Evolutionary conservation across 2,329 filamentous ascomycete genomes (phyloP).

Genomic region (Beauveria sp.): DNA sequence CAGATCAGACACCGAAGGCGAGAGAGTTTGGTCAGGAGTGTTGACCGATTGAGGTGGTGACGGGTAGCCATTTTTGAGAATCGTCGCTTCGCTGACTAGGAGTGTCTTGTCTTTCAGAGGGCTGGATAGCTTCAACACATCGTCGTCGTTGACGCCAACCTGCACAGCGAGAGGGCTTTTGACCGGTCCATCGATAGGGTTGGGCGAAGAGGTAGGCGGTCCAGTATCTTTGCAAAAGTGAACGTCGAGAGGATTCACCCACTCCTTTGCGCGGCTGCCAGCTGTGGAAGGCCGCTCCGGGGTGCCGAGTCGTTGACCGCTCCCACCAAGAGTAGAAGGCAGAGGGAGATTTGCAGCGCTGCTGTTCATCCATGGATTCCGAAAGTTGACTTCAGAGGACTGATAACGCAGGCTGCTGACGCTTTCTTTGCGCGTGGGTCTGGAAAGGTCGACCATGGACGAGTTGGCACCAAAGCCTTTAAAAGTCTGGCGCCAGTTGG

Average conservation of each 20-base stretch:
- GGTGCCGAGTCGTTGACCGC: constrained; percentile 24
- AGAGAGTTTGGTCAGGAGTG: constrained; percentile 18
- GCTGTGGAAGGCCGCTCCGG: constrained; percentile 28
- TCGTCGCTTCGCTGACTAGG: not conserved
- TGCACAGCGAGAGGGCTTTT: constrained; percentile 35
- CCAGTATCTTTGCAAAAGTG: constrained; percentile 30
- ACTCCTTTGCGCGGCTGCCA: constrained; percentile 29
- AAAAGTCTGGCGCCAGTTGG: constrained; percentile 27
- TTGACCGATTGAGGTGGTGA: constrained; percentile 31
- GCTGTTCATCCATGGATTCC: constrained; percentile 27
- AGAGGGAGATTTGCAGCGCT: constrained; percentile 29
- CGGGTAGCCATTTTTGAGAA: constrained; percentile 23
- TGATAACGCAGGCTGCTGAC: constrained; percentile 24
- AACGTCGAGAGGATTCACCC: constrained; percentile 42
- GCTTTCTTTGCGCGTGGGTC: constrained; percentile 21
- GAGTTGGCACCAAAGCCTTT: constrained; percentile 29
- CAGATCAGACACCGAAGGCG: constrained; percentile 12
- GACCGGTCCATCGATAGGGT: constrained; percentile 19
- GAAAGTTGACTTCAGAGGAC: constrained; percentile 33
- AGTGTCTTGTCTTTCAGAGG: not conserved
- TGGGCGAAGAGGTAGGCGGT: constrained; percentile 16
- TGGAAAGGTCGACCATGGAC: constrained; percentile 39
- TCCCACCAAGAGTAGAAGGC: constrained; percentile 25
- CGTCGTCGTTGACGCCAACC: constrained; percentile 17
- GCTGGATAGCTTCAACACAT: constrained; percentile 15